A percentile compares a stretch with the other conserved stretches of the same genome.
Evolutionary conservation across 306 rosid genomes (phyloP).

Genomic region (Cucurbita argyrosperma): DNA sequence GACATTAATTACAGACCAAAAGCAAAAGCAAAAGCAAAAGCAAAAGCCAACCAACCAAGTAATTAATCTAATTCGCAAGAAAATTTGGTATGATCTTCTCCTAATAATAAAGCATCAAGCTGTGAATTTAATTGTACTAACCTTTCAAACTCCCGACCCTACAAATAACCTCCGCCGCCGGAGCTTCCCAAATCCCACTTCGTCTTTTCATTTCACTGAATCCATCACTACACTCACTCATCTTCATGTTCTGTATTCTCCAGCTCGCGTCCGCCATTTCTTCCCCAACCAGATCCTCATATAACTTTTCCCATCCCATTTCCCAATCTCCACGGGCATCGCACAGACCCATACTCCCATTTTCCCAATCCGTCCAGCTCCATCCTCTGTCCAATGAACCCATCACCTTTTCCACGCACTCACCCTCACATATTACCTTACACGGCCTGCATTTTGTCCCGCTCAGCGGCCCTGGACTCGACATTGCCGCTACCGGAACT

Average conservation of each 20-base stretch:
- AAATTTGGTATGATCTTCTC: no score
- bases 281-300: slow-evolving; percentile 33
- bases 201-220: slow-evolving; percentile 24
- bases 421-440: slow-evolving; percentile 32
- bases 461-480: slow-evolving; percentile 62
- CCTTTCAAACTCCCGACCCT: not conserved
- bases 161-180: slow-evolving; percentile 23
- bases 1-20: not conserved
- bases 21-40: not conserved
- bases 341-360: slow-evolving; percentile 44
- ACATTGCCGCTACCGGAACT: slow-evolving; percentile 75
- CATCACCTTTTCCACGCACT: slow-evolving; percentile 45
- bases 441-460: slow-evolving; percentile 86
- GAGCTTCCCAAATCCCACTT: slow-evolving; percentile 39
- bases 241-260: slow-evolving; percentile 15
- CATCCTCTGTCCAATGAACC: slow-evolving; percentile 20
- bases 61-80: not conserved
- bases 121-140: no score
- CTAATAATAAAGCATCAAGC: no score
- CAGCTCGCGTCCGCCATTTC: slow-evolving; percentile 21
- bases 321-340: slow-evolving; percentile 54
- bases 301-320: slow-evolving; percentile 42
- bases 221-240: slow-evolving; percentile 22
- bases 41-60: not conserved
- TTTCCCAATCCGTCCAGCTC: slow-evolving; percentile 74